Evolutionary conservation across 2,329 filamentous ascomycete genomes (phyloP), one percentile per base, ranked within the genome.

Genomic region (Aspergillus persii): DNA sequence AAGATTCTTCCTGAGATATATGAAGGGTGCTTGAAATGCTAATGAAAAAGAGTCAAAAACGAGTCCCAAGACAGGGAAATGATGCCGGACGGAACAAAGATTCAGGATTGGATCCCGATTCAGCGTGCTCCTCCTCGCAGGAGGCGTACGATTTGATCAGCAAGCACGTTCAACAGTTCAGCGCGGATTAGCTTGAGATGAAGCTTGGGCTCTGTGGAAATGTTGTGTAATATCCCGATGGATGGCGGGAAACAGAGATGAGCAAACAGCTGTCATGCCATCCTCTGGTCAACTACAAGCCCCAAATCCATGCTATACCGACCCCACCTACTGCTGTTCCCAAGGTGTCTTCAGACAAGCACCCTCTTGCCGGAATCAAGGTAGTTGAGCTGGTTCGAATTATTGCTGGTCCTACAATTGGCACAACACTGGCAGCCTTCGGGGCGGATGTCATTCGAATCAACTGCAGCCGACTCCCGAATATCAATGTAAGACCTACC

Each of bases 361-460:
- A 15, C 1, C 36, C 36, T 0, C 36, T 41, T 4, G 36, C 36
- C 15, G 50, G 50, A 1, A 8, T 57, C 39, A 57, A 53, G n/a
- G 50, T 57, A 3, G 39, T 57, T 2, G 56, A 57, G 12, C 56
- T 57, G 9, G 29, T 33, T 4, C 70, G 78, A 11, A 73, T 80
- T 9, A 79, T 81, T 50, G 78, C 79, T 8, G 78, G 74, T 7
- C 78, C 78, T 8, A 71, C 76, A 0, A 71, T 77, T 12, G 76
- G 76, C 8, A 68, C 66, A 54, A 73, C 74, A 26, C 64, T 80
- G 1, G 76, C 77, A 29, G 75, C 73, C 29, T 68, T 78, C 41
- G 79, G 78, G 7, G 78, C 79, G 23, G 75, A 76, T 49, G 77
- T 81, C 0, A 70, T 80, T 44, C 74, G 76, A 61, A 67, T 80